Conservation (phyloP, 2,329 filamentous ascomycete species). For the Coniochaeta sp. region DNA sequence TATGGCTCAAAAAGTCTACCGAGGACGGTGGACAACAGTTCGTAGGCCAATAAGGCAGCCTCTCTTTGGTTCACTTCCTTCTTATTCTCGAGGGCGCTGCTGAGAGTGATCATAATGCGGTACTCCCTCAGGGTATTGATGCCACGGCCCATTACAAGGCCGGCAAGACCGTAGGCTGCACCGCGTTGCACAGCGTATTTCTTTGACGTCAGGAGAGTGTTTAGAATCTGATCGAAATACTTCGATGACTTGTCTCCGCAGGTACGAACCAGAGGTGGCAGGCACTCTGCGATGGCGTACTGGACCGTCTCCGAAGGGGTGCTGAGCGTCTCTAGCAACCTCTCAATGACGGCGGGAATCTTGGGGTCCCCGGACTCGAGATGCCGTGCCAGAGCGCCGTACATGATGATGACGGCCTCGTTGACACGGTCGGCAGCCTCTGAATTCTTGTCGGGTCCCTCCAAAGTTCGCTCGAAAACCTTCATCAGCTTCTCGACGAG, state of each 20-base stretch:
- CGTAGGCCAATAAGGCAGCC: conserved; percentile 82
- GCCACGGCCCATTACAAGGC: conserved; percentile 82
- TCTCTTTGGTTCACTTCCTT: conserved; percentile 86
- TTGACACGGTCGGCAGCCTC: conserved; percentile 84
- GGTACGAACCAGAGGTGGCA: conserved; percentile 82
- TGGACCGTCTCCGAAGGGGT: conserved; percentile 96
- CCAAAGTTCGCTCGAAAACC: conserved; percentile 83
- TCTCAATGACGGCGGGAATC: conserved; percentile 79
- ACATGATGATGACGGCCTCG: conserved; percentile 95
- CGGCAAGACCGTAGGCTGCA: conserved; percentile 89
- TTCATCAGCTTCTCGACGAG: conserved; percentile 88
- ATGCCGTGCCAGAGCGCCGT: conserved; percentile 87
- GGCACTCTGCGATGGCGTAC: conserved; percentile 88
- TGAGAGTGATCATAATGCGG: conserved; percentile 76
- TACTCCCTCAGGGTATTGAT: conserved; percentile 76
- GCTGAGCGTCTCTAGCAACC: conserved; percentile 78
- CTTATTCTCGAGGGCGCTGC: conserved; percentile 84
- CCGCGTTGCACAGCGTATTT: conserved; percentile 90
- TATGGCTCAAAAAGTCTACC: conserved; percentile 93
- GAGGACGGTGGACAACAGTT: conserved; percentile 79
- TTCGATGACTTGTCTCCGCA: conserved; percentile 69
- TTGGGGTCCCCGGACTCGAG: conserved; percentile 78
- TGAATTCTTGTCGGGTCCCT: conserved; percentile 73
- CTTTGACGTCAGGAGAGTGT: conserved; percentile 78
- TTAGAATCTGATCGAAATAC: conserved; percentile 75